Evolutionary conservation across 495 filamentous ascomycete genomes (phyloP).

Genomic region (Filosporella fistucella): DNA sequence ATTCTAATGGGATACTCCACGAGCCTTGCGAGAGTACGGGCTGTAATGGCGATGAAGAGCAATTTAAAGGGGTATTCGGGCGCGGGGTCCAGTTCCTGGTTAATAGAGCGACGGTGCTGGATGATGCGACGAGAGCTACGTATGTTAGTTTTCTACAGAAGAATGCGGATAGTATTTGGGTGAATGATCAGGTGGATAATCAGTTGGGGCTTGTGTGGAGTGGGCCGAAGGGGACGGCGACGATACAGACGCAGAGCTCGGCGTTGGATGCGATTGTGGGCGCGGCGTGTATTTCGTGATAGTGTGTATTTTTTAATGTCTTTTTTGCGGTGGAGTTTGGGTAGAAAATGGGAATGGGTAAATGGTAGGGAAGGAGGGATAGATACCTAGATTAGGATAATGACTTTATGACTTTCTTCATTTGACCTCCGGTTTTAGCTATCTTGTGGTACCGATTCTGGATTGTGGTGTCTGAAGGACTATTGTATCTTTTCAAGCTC

Average conservation of each 20-base stretch:
- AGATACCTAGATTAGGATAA: background rate
- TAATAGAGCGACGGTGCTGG: constrained; percentile 27
- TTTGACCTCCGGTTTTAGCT: background rate
- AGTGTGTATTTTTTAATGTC: background rate
- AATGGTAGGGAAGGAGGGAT: background rate
- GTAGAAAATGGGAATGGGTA: background rate
- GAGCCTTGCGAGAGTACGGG: constrained; percentile 56
- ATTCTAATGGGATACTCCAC: constrained; percentile 55
- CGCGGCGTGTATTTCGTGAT: constrained; percentile 33
- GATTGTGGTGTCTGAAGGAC: no score
- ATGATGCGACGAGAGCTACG: constrained; percentile 33
- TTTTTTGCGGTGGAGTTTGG: background rate
- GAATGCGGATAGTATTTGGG: constrained; percentile 67
- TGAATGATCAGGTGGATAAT: constrained; percentile 46
- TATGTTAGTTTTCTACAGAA: constrained; percentile 52
- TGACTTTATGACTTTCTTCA: background rate
- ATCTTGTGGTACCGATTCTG: no score
- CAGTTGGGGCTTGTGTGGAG: constrained; percentile 56
- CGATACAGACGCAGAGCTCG: constrained; percentile 58
- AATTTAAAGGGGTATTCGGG: constrained; percentile 80
- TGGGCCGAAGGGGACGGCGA: constrained; percentile 42
- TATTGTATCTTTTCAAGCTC: no score
- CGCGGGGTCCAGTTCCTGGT: constrained; percentile 63
- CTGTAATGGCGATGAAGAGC: constrained; percentile 53
- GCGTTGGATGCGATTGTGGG: constrained; percentile 68